A percentile compares a stretch with the other conserved stretches of the same genome.
Conservation (phyloP, 495 filamentous ascomycete species). For the Hypoxylon perforatum region DNA sequence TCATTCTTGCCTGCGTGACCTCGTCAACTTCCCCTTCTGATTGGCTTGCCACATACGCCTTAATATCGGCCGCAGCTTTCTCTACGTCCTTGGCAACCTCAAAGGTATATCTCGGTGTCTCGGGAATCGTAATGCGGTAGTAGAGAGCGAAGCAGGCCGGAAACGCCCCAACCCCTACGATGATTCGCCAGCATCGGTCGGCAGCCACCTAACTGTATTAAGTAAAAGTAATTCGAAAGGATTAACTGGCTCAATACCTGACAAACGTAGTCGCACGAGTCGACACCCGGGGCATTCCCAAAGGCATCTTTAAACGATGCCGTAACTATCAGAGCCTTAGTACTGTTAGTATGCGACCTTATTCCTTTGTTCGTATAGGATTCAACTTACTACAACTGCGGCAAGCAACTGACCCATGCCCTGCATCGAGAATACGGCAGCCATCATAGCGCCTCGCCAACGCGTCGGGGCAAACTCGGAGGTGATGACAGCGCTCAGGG, state of each 20-base stretch:
- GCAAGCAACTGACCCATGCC: constrained; percentile 79
- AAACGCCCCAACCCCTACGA: constrained; percentile 82
- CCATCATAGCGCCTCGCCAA: constrained; percentile 91
- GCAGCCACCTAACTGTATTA: too few relatives aligned
- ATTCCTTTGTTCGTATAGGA: too few relatives aligned
- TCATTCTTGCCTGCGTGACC: constrained; percentile 48
- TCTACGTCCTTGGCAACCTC: constrained; percentile 80
- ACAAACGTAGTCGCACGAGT: constrained; percentile 69
- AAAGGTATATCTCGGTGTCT: constrained; percentile 79
- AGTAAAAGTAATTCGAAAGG: too few relatives aligned
- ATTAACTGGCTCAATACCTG: too few relatives aligned
- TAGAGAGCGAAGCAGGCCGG: constrained; percentile 82
- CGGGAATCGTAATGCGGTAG: constrained; percentile 89
- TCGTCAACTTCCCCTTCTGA: constrained; percentile 61
- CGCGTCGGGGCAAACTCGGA: constrained; percentile 88
- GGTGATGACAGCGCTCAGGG: constrained; percentile 81
- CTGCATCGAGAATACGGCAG: constrained; percentile 87
- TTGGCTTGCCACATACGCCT: constrained; percentile 68
- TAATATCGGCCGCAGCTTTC: constrained; percentile 75
- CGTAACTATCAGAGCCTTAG: constrained; percentile 71
- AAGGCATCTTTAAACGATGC: constrained; percentile 76
- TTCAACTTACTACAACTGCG: constrained; percentile 62
- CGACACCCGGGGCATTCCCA: constrained; percentile 52
- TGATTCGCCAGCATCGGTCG: constrained; percentile 84
- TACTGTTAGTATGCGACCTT: too few relatives aligned